A percentile compares a stretch with the other conserved stretches of the same genome.
Conservation (phyloP, 805 yeast genomes). For the Saccharomycopsis amapae region DNA sequence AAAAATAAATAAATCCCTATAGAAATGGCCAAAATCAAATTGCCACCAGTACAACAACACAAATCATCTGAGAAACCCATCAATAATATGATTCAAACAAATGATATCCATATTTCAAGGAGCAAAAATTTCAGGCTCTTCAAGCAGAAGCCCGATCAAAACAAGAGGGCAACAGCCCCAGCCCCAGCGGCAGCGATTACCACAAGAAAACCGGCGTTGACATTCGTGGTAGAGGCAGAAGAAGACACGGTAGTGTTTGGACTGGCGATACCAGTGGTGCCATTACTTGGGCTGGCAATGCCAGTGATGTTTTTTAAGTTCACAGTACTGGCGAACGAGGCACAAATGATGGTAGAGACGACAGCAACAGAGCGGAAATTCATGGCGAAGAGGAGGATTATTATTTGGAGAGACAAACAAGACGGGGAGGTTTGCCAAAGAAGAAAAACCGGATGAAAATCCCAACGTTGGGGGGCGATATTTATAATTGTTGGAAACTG, state of each 20-base stretch:
- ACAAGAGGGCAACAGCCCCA: conserved; percentile 8
- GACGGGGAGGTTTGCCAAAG: too few relatives aligned
- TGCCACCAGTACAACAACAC: neutral
- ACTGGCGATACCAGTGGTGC: neutral
- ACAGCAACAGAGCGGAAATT: too few relatives aligned
- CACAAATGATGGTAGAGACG: conserved; percentile 26
- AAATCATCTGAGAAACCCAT: too few relatives aligned
- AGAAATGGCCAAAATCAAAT: neutral
- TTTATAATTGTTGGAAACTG: too few relatives aligned
- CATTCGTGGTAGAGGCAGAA: conserved; percentile 4
- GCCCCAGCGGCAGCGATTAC: conserved; percentile 14
- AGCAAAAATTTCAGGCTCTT: too few relatives aligned
- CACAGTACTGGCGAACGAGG: conserved; percentile 21
- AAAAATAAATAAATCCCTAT: too few relatives aligned
- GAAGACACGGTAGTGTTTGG: neutral
- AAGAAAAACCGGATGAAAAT: too few relatives aligned
- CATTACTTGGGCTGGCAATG: conserved; percentile 3
- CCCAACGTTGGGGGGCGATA: too few relatives aligned
- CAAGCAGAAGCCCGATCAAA: neutral
- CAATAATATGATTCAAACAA: too few relatives aligned
- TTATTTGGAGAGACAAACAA: too few relatives aligned
- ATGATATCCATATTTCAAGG: too few relatives aligned
- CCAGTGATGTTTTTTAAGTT: neutral
- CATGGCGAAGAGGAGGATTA: too few relatives aligned
- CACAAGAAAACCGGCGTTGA: conserved; percentile 1